Conservation (phyloP, 306 rosid species). For the Coriaria nepalensis region DNA sequence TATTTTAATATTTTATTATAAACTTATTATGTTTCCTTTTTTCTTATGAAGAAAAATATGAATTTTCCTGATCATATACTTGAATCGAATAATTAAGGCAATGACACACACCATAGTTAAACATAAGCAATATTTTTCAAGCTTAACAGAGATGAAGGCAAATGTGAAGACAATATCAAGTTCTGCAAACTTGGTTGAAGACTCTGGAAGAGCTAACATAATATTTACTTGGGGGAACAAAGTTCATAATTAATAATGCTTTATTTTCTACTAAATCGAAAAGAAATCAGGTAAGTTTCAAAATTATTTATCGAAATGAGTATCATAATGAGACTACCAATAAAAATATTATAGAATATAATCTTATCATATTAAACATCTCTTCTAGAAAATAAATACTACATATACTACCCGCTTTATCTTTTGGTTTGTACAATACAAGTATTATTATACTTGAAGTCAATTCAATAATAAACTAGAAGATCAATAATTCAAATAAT, state of each 20-base stretch:
- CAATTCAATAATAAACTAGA: background rate
- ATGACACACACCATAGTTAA: background rate
- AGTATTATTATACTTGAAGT: background rate
- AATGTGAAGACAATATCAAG: background rate
- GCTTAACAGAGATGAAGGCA: background rate
- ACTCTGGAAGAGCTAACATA: background rate
- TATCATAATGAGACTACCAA: background rate
- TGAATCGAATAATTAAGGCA: background rate
- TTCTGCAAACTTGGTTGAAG: constrained; percentile 4
- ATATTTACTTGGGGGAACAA: background rate
- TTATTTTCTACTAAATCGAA: background rate
- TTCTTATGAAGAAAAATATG: too few relatives aligned
- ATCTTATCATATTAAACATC: background rate
- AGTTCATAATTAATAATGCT: background rate
- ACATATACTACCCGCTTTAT: background rate
- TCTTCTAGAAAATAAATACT: too few relatives aligned
- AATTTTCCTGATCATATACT: too few relatives aligned
- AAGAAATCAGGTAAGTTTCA: background rate
- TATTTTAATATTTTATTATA: too few relatives aligned
- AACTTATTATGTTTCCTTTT: too few relatives aligned
- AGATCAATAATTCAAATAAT: background rate
- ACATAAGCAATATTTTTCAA: background rate
- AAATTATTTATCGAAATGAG: background rate
- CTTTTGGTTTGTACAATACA: background rate
- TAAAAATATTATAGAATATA: too few relatives aligned